These are phyloP conservation scores for Phoenix roebelenii DNA, from an alignment of 176 grass and related monocot genomes.

Conservation along the genomic window DNA sequence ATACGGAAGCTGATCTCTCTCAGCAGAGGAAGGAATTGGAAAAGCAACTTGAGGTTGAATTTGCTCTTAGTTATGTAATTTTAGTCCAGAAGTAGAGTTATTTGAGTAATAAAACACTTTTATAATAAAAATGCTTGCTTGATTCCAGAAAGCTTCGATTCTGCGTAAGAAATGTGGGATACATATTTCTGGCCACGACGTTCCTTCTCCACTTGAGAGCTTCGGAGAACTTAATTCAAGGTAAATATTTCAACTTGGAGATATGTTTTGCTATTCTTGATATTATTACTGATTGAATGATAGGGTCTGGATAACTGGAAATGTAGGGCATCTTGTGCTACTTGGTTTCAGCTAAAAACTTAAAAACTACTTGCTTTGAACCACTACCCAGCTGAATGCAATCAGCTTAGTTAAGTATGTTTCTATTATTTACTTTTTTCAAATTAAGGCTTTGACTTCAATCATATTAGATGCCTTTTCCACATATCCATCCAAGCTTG, in stretches of 20 bases:
- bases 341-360: too few relatives aligned
- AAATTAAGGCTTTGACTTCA: too few relatives aligned
- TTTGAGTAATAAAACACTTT: background rate
- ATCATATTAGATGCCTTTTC: too few relatives aligned
- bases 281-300: too few relatives aligned
- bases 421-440: background rate
- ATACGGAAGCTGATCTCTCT: slow-evolving; percentile 20
- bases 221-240: slow-evolving; percentile 72
- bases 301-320: too few relatives aligned
- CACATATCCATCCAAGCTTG: too few relatives aligned
- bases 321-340: too few relatives aligned
- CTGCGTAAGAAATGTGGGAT: slow-evolving; percentile 66
- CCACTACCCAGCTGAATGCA: too few relatives aligned
- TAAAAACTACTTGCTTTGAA: background rate
- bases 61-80: background rate
- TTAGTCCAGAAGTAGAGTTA: background rate
- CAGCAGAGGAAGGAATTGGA: slow-evolving; percentile 45
- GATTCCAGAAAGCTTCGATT: slow-evolving; percentile 51
- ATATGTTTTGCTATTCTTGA: background rate
- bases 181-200: slow-evolving; percentile 81
- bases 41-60: slow-evolving; percentile 71
- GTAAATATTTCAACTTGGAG: slow-evolving; percentile 22
- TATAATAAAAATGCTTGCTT: slow-evolving; percentile 1
- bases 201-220: slow-evolving; percentile 61
- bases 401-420: background rate